Percentiles rank a stretch among this genome's conserved stretches.
Conservation (phyloP, 192 early-diverging fungal species). For the Gryganskiella cystojenkinii region DNA sequence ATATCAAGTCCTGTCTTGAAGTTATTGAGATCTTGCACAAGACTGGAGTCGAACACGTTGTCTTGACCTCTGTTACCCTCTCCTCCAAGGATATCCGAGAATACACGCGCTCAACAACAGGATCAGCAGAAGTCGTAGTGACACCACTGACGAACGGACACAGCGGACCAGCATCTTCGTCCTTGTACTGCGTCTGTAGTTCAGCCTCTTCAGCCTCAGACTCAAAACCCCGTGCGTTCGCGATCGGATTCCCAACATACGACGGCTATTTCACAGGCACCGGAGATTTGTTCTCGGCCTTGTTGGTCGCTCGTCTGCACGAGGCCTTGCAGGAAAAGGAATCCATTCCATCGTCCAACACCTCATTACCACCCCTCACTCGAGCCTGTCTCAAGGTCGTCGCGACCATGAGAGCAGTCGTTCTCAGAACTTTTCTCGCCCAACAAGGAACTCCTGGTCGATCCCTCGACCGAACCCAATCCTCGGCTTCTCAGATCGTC, state of each 20-base stretch:
- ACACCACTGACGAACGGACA: not conserved
- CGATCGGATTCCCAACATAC: conserved; percentile 81
- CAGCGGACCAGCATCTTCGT: not conserved
- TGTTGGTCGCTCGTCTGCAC: conserved; percentile 73
- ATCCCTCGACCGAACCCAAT: conserved; percentile 19
- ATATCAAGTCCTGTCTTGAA: conserved; percentile 61
- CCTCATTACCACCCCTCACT: conserved; percentile 35
- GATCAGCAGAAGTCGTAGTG: not conserved
- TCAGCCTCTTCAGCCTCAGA: conserved; percentile 6
- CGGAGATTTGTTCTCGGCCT: conserved; percentile 87
- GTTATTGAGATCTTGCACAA: conserved; percentile 74
- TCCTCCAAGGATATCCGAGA: conserved; percentile 38
- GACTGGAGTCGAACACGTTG: conserved; percentile 72
- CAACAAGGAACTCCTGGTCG: conserved; percentile 40
- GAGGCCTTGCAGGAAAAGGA: conserved; percentile 31
- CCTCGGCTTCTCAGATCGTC: conserved; percentile 55
- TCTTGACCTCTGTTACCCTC: conserved; percentile 81
- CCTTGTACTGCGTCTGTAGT: conserved; percentile 37
- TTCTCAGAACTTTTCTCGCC: conserved; percentile 65
- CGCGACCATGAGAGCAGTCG: conserved; percentile 75
- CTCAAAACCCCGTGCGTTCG: conserved; percentile 58
- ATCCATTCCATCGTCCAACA: not conserved
- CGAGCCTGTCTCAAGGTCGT: conserved; percentile 76
- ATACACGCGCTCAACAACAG: not conserved
- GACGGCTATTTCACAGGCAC: conserved; percentile 90